Percentiles rank a stretch among this genome's conserved stretches.
phyloP scores from a whole-genome alignment of 768 basidiomycete species.

The Termitomyces sp. region DNA sequence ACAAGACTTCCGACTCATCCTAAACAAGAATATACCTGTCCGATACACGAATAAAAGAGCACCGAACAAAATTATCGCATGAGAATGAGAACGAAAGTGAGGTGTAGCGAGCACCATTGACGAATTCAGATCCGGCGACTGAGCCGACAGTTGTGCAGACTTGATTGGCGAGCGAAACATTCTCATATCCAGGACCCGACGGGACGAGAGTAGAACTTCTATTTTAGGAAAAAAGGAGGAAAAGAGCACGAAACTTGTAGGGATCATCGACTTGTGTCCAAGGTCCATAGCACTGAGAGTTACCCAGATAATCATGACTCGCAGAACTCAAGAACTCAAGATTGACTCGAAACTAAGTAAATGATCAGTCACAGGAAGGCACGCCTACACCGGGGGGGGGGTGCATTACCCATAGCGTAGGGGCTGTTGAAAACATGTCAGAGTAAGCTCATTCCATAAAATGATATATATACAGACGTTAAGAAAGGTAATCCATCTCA shows the following conservation, averaged over 20 bases:
- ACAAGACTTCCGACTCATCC: too few relatives aligned
- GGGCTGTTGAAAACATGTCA: constrained; percentile 24
- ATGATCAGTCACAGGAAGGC: constrained; percentile 26
- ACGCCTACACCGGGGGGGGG: constrained; percentile 46
- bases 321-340: constrained; percentile 80
- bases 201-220: constrained; percentile 59
- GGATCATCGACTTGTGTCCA: too few relatives aligned
- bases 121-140: constrained; percentile 49
- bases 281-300: constrained; percentile 59
- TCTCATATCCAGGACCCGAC: constrained; percentile 59
- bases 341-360: constrained; percentile 64
- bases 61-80: constrained; percentile 2
- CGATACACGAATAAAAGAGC: neutral
- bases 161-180: constrained; percentile 57
- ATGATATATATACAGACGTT: constrained; percentile 38
- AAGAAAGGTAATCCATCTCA: constrained; percentile 64
- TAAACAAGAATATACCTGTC: too few relatives aligned
- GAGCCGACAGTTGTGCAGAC: constrained; percentile 75
- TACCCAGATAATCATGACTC: too few relatives aligned
- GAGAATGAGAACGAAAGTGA: constrained; percentile 47
- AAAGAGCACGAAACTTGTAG: too few relatives aligned
- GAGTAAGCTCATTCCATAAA: neutral
- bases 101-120: constrained; percentile 54
- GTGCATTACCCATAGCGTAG: constrained; percentile 37
- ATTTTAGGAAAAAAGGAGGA: too few relatives aligned